Evolutionary conservation across 805 yeast species (phyloP).

Genomic region (Tetrapisispora pingtungensis): DNA sequence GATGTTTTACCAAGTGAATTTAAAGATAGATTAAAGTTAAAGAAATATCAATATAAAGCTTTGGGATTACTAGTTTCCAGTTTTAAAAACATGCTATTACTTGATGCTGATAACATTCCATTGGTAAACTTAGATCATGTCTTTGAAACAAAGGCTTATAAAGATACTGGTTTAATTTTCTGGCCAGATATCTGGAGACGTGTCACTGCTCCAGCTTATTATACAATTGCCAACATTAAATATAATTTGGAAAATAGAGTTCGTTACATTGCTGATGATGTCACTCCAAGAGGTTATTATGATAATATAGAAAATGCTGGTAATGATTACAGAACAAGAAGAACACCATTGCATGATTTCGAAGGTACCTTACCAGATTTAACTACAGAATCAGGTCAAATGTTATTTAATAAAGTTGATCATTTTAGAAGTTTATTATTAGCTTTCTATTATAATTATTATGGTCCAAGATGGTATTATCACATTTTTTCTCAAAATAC

Average conservation of each 20-base stretch:
- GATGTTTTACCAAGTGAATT: slow-evolving; percentile 41
- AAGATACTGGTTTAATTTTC: slow-evolving; percentile 42
- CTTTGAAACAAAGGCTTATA: slow-evolving; percentile 36
- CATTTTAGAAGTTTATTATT: slow-evolving; percentile 52
- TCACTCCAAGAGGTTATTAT: slow-evolving; percentile 14
- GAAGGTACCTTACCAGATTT: slow-evolving; percentile 59
- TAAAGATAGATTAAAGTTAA: slow-evolving; percentile 33
- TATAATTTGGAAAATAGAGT: slow-evolving; percentile 30
- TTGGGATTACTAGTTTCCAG: slow-evolving; percentile 65
- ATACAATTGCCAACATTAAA: slow-evolving; percentile 39
- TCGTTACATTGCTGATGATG: slow-evolving; percentile 22
- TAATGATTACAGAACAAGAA: slow-evolving; percentile 7
- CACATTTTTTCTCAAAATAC: slow-evolving; percentile 61
- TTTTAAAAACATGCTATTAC: slow-evolving; percentile 60
- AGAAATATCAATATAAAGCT: slow-evolving; percentile 58
- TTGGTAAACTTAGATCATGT: slow-evolving; percentile 40
- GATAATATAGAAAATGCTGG: slow-evolving; percentile 3
- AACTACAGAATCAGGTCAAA: slow-evolving; percentile 61
- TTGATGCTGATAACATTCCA: slow-evolving; percentile 68
- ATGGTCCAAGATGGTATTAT: slow-evolving; percentile 59
- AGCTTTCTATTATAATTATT: slow-evolving; percentile 53
- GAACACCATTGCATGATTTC: slow-evolving; percentile 47
- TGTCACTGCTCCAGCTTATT: slow-evolving; percentile 52
- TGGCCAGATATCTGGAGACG: slow-evolving; percentile 79
- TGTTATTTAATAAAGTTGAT: slow-evolving; percentile 47